Evolutionary conservation across 441 rosid species (phyloP).

Genomic region (Flueggea neowawraea): DNA sequence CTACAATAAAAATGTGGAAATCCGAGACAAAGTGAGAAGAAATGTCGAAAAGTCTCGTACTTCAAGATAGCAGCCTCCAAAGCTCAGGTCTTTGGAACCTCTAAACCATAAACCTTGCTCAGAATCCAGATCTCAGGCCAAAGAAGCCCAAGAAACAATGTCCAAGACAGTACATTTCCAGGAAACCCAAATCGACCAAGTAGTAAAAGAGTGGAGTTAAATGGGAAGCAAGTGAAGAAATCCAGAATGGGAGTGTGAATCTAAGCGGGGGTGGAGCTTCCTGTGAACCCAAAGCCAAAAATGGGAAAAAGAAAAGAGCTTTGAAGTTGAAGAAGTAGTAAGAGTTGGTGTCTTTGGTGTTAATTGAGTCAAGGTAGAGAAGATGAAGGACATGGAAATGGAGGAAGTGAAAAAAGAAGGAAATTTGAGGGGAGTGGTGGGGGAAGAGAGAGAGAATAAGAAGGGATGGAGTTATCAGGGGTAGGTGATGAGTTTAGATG

Average conservation of each 20-base stretch:
- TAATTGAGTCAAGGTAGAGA: slow-evolving; percentile 4
- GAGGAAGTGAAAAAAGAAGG: not conserved
- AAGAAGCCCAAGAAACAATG: slow-evolving; percentile 13
- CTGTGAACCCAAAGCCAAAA: slow-evolving; percentile 35
- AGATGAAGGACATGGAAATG: slow-evolving; percentile 22
- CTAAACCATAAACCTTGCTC: slow-evolving; percentile 17
- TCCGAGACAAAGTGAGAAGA: slow-evolving; percentile 5
- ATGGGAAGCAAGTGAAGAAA: slow-evolving; percentile 22
- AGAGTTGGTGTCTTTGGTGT: slow-evolving; percentile 1
- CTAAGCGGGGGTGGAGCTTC: slow-evolving; percentile 72
- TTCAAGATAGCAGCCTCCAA: slow-evolving; percentile 24
- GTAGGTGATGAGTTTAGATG: slow-evolving; percentile 53
- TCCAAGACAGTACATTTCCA: slow-evolving; percentile 10
- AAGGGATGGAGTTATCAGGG: slow-evolving; percentile 53
- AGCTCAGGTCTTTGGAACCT: slow-evolving; percentile 47
- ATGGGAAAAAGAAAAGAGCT: slow-evolving; percentile 21
- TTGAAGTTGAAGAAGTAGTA: not conserved
- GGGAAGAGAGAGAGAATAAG: slow-evolving; percentile 16
- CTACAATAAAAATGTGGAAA: not conserved
- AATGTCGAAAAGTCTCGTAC: slow-evolving; percentile 10
- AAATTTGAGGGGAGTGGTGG: slow-evolving; percentile 6
- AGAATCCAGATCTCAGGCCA: slow-evolving; percentile 47
- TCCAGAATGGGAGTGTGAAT: slow-evolving; percentile 32
- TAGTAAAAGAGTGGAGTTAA: slow-evolving; percentile 19
- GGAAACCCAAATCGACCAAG: slow-evolving; percentile 25